Conservation (phyloP, 305 asterid genomes). For the Fraxinus velutina region DNA sequence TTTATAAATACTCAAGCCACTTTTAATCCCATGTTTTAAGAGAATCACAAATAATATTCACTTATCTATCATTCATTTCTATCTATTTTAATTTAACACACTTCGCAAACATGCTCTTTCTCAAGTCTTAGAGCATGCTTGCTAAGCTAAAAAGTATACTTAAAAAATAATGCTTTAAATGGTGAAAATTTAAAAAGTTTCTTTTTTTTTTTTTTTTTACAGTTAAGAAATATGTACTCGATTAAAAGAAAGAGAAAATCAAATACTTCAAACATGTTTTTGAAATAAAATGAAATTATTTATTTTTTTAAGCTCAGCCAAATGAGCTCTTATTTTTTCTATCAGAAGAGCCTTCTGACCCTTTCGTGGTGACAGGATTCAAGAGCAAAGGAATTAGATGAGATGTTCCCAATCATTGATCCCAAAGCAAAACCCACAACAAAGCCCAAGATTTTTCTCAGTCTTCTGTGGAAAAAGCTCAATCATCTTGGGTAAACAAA, state of each 20-base stretch:
- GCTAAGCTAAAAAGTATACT: background rate
- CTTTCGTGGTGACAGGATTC: constrained; percentile 43
- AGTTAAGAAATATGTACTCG: background rate
- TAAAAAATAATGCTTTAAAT: no score
- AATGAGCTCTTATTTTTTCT: background rate
- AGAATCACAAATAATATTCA: background rate
- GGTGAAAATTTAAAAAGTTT: no score
- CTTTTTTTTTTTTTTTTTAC: no score
- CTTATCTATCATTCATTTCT: background rate
- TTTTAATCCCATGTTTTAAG: background rate
- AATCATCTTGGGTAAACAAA: constrained; percentile 83
- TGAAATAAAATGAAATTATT: background rate
- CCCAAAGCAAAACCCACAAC: constrained; percentile 65
- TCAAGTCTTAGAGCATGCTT: background rate
- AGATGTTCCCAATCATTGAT: constrained; percentile 62
- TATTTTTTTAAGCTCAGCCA: background rate
- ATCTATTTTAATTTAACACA: background rate
- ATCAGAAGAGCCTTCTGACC: background rate
- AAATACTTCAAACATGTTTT: background rate
- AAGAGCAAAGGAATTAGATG: constrained; percentile 63
- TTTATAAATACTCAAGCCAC: background rate
- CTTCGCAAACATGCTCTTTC: background rate
- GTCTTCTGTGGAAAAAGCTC: constrained; percentile 89
- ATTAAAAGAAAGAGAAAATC: background rate
- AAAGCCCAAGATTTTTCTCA: constrained; percentile 66